These are phyloP conservation scores for Hemileccinum impolitum DNA, from an alignment of 768 basidiomycete genomes.

Conservation along the genomic window DNA sequence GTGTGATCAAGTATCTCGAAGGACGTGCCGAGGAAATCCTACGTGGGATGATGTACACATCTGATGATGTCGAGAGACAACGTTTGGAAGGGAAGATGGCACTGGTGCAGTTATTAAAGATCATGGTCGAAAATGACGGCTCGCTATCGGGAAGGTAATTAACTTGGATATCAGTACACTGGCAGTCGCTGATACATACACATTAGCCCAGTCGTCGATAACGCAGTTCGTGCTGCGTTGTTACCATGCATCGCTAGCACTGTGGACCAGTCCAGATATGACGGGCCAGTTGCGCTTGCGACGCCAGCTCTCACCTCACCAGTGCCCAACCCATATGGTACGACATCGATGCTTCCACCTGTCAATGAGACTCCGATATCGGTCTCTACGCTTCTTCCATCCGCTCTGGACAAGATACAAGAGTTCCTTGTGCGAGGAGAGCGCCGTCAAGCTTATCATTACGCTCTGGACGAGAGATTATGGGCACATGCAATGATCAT, in stretches of 20 bases:
- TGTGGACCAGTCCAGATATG: conserved; percentile 19
- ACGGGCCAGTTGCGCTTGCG: conserved; percentile 13
- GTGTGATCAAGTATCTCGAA: conserved; percentile 73
- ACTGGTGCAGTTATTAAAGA: conserved; percentile 67
- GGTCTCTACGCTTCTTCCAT: conserved; percentile 55
- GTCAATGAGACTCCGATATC: conserved; percentile 53
- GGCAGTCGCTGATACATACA: conserved; percentile 16
- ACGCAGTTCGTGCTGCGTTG: conserved; percentile 69
- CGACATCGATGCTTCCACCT: conserved; percentile 15
- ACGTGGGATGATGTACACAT: conserved; percentile 70
- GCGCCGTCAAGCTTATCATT: conserved; percentile 81
- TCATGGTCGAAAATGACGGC: conserved; percentile 89
- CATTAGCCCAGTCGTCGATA: conserved; percentile 60
- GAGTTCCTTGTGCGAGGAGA: conserved; percentile 80
- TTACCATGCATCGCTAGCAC: conserved; percentile 50
- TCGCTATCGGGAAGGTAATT: conserved; percentile 76
- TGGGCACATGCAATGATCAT: conserved; percentile 98
- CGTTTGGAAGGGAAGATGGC: conserved; percentile 74
- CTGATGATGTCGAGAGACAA: conserved; percentile 48
- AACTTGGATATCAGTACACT: background rate
- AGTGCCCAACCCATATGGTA: conserved; percentile 17
- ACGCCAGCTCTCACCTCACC: conserved; percentile 33
- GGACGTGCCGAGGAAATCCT: conserved; percentile 74
- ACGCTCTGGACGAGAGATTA: conserved; percentile 81
- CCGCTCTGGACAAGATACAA: conserved; percentile 74